Evolutionary conservation across 768 basidiomycete genomes (phyloP).

Genomic region (Leccinellum luteum): DNA sequence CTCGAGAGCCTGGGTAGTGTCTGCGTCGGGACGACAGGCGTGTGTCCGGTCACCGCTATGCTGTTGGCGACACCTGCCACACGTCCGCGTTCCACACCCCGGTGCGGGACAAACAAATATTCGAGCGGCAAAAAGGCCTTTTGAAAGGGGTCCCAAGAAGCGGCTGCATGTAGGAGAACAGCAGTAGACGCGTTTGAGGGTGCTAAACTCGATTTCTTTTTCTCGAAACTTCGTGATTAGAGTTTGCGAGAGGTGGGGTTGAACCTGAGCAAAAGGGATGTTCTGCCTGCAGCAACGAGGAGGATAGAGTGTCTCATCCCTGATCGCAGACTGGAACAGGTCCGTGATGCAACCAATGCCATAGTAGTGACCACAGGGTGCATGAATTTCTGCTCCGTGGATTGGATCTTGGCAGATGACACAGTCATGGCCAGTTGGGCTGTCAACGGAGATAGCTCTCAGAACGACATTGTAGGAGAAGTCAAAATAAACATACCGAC

Average conservation of each 20-base stretch:
- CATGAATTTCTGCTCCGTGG: slow-evolving; percentile 21
- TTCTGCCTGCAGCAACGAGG: slow-evolving; percentile 38
- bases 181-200: slow-evolving; percentile 39
- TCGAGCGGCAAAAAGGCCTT: slow-evolving; percentile 22
- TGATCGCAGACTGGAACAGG: slow-evolving; percentile 34
- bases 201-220: slow-evolving; percentile 32
- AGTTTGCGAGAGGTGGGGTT: slow-evolving; percentile 19
- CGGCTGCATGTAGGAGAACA: slow-evolving; percentile 33
- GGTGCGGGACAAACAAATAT: slow-evolving; percentile 22
- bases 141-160: slow-evolving; percentile 34
- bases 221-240: slow-evolving; percentile 21
- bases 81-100: slow-evolving; percentile 23
- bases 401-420: slow-evolving; percentile 37
- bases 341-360: slow-evolving; percentile 33
- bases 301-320: slow-evolving; percentile 41
- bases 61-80: slow-evolving; percentile 23
- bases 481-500: slow-evolving; percentile 14
- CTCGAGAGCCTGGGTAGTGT: slow-evolving; percentile 25
- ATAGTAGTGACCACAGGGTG: slow-evolving; percentile 37
- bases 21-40: slow-evolving; percentile 24
- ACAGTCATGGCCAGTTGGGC: slow-evolving; percentile 31
- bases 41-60: slow-evolving; percentile 26
- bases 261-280: slow-evolving; percentile 29
- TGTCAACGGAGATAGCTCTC: neutral
- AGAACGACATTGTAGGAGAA: neutral